Conservation (phyloP, 2,329 filamentous ascomycete genomes). For the Aphanocladium album region DNA sequence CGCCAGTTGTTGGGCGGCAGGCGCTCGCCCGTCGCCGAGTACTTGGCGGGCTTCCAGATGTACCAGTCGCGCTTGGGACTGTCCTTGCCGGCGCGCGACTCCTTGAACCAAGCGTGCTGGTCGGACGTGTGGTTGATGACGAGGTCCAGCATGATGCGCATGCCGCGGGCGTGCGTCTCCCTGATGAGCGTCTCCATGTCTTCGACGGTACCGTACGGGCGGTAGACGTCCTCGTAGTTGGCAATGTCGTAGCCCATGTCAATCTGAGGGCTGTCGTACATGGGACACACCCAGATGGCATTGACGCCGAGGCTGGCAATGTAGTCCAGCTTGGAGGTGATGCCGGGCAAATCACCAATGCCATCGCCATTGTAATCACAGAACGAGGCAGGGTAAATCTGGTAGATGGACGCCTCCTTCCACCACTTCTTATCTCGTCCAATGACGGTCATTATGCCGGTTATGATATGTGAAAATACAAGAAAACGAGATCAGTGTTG, state of each 20-base stretch:
- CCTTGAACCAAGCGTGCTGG: conserved; percentile 66
- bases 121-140: conserved; percentile 75
- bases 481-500: too few species aligned
- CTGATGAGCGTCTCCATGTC: conserved; percentile 60
- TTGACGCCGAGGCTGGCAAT: conserved; percentile 57
- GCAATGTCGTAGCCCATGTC: conserved; percentile 69
- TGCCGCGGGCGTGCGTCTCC: conserved; percentile 55
- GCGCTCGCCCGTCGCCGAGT: conserved; percentile 52
- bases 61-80: conserved; percentile 68
- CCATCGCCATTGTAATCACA: conserved; percentile 54
- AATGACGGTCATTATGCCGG: conserved; percentile 21
- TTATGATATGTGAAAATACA: not conserved
- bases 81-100: conserved; percentile 56
- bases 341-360: conserved; percentile 58
- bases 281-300: conserved; percentile 63
- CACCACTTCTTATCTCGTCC: conserved; percentile 38
- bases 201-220: conserved; percentile 59
- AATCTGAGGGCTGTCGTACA: conserved; percentile 58
- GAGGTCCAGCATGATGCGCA: conserved; percentile 69
- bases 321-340: conserved; percentile 58
- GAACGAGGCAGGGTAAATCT: conserved; percentile 56
- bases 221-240: conserved; percentile 62
- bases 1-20: conserved; percentile 73
- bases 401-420: conserved; percentile 54
- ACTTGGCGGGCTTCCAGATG: conserved; percentile 50